These are phyloP conservation scores for Xerocomus spinulosus DNA, from an alignment of 768 basidiomycete species.

Conservation along the genomic window DNA sequence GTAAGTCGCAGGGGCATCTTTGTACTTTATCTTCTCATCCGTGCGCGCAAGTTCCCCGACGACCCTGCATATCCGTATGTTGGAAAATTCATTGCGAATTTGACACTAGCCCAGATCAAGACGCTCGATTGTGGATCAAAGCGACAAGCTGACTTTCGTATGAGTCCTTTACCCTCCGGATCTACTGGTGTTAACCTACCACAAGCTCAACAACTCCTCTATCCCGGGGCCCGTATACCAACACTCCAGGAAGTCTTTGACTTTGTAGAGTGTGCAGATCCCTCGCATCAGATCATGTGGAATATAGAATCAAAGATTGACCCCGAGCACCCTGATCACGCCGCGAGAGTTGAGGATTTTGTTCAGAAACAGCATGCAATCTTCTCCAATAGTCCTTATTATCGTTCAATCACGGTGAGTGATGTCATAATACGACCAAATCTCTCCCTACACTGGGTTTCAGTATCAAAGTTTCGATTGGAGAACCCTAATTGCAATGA, in stretches of 20 bases:
- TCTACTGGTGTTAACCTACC: constrained; percentile 1
- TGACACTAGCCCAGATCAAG: constrained; percentile 74
- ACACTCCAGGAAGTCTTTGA: constrained; percentile 72
- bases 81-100: constrained; percentile 70
- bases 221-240: constrained; percentile 66
- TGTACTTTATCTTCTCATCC: background rate
- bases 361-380: constrained; percentile 56
- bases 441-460: background rate
- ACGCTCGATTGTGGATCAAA: constrained; percentile 78
- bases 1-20: constrained; percentile 34
- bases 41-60: constrained; percentile 38
- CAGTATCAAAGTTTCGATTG: constrained; percentile 84
- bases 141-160: constrained; percentile 56
- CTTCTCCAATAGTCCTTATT: constrained; percentile 58
- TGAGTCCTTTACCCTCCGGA: constrained; percentile 17
- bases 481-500: constrained; percentile 71
- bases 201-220: constrained; percentile 58
- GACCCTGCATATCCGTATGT: constrained; percentile 71
- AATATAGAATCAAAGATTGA: constrained; percentile 81
- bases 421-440: background rate
- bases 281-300: constrained; percentile 55
- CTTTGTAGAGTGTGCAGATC: constrained; percentile 71
- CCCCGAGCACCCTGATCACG: constrained; percentile 47
- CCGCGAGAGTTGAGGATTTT: constrained; percentile 53
- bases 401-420: constrained; percentile 58